Evolutionary conservation across 106 monocot genomes (phyloP).

Genomic region (Amphibolis antarctica): DNA sequence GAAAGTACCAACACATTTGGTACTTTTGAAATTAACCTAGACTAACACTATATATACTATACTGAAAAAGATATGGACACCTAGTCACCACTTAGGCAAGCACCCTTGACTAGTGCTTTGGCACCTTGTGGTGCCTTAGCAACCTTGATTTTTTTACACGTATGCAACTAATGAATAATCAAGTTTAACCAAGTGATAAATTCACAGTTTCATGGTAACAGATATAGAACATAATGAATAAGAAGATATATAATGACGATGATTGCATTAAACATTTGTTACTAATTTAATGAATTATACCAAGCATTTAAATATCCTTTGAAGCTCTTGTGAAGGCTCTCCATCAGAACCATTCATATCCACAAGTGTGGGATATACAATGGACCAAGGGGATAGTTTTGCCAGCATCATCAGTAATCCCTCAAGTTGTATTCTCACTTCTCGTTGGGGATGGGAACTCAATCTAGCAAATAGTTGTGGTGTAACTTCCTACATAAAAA

Average conservation of each 20-base stretch:
- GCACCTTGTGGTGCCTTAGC: no score
- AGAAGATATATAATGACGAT: neutral
- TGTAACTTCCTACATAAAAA: slow-evolving; percentile 55
- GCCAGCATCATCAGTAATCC: slow-evolving; percentile 71
- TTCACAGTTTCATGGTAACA: no score
- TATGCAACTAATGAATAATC: no score
- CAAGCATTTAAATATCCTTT: slow-evolving; percentile 55
- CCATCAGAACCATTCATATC: slow-evolving; percentile 77
- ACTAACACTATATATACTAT: no score
- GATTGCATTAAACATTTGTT: neutral
- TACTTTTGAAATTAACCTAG: no score
- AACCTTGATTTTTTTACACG: no score
- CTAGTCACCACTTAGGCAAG: no score
- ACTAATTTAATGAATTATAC: slow-evolving; percentile 29
- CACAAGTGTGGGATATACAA: slow-evolving; percentile 86
- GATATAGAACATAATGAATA: no score
- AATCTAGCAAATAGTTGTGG: slow-evolving; percentile 91
- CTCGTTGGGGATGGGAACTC: slow-evolving; percentile 74
- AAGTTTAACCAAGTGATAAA: no score
- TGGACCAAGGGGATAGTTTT: slow-evolving; percentile 71
- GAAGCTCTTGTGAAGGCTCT: slow-evolving; percentile 62
- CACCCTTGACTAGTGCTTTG: no score
- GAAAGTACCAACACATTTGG: no score
- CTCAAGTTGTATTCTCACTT: slow-evolving; percentile 65
- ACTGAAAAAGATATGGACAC: no score